Evolutionary conservation across 257 asterid species (phyloP).

Genomic region (Lycium ferocissimum): DNA sequence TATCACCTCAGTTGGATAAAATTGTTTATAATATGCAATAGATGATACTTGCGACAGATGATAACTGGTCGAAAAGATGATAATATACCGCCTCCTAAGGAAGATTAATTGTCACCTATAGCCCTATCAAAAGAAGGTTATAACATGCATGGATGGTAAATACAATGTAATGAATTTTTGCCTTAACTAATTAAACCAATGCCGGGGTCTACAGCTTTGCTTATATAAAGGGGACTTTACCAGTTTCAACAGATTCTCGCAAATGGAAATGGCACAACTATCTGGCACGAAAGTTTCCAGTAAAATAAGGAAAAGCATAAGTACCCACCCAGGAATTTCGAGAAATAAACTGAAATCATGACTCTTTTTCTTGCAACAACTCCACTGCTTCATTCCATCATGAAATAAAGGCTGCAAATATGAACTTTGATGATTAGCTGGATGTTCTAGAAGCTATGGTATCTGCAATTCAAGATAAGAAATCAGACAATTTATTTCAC

Average conservation of each 20-base stretch:
- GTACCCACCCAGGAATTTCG: constrained; percentile 72
- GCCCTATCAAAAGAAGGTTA: neutral
- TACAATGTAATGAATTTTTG: neutral
- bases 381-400: constrained; percentile 98
- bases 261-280: neutral
- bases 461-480: constrained; percentile 9
- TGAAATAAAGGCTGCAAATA: constrained; percentile 82
- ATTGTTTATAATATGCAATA: neutral
- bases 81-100: no score
- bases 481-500: constrained; percentile 33
- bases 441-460: constrained; percentile 8
- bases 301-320: constrained; percentile 5
- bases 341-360: constrained; percentile 90
- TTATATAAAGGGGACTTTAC: neutral
- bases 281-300: constrained; percentile 1
- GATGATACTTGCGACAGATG: neutral
- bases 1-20: neutral
- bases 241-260: constrained; percentile 17
- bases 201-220: neutral
- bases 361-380: constrained; percentile 96
- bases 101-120: neutral
- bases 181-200: neutral
- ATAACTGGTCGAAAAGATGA: neutral
- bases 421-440: neutral
- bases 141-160: neutral